Evolutionary conservation across 2,329 filamentous ascomycete species (phyloP).

Genomic region (Diaporthe longicolla): DNA sequence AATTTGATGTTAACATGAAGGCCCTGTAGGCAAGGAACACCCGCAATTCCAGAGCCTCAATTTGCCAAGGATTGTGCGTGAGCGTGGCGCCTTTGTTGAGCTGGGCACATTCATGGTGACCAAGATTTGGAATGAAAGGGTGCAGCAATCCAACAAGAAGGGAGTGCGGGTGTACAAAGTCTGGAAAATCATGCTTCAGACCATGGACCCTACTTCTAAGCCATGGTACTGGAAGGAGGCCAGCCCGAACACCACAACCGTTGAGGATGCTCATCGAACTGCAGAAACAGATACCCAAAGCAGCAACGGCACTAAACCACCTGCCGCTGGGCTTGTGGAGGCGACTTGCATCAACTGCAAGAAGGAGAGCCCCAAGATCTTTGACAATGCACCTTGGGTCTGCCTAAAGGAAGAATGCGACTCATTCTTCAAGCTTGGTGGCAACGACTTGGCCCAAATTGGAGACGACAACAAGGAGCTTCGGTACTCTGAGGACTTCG

Average conservation of each 20-base stretch:
- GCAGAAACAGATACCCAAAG: no score
- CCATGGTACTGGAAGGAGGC: conserved; percentile 71
- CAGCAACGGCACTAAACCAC: neutral
- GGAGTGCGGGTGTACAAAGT: conserved; percentile 41
- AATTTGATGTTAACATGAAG: conserved; percentile 34
- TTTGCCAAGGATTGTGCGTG: conserved; percentile 64
- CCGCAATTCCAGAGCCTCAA: conserved; percentile 46
- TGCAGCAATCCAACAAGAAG: conserved; percentile 46
- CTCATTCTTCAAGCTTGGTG: neutral
- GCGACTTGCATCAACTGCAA: conserved; percentile 8
- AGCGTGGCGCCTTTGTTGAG: conserved; percentile 70
- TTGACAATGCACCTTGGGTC: conserved; percentile 23
- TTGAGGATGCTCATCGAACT: neutral
- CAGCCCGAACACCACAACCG: conserved; percentile 26
- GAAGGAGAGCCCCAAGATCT: conserved; percentile 5
- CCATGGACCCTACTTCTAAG: conserved; percentile 61
- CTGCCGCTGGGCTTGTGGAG: neutral
- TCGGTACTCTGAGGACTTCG: conserved; percentile 69
- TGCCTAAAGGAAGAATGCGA: conserved; percentile 25
- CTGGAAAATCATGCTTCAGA: conserved; percentile 76
- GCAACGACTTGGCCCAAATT: neutral
- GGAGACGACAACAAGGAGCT: conserved; percentile 50
- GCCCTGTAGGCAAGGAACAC: conserved; percentile 63
- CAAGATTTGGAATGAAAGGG: conserved; percentile 76
- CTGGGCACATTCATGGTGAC: conserved; percentile 79